These are phyloP conservation scores for Kwoniella dejecticola DNA, from an alignment of 768 basidiomycete species.

Conservation along the genomic window DNA sequence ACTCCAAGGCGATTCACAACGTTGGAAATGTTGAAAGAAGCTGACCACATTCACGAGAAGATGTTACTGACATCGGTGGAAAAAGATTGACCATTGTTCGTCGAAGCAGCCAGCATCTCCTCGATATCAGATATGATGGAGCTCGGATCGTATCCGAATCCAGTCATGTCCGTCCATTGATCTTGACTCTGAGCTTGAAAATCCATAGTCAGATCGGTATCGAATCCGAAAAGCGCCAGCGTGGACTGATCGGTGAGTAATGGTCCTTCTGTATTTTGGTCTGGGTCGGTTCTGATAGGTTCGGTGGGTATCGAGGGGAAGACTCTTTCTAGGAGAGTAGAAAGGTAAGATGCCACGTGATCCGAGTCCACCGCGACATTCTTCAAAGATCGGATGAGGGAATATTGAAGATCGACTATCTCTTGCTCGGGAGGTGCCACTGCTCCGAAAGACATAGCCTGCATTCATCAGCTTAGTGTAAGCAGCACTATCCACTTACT, in stretches of 20 bases:
- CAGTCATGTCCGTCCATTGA: constrained; percentile 3
- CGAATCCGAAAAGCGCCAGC: constrained; percentile 1
- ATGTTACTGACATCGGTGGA: too few species aligned
- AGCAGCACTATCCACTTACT: not conserved
- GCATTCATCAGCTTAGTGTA: not conserved
- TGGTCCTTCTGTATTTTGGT: not conserved
- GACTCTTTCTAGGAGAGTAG: not conserved
- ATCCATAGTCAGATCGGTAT: not conserved
- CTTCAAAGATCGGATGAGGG: not conserved
- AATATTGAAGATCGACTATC: not conserved
- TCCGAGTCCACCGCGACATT: not conserved
- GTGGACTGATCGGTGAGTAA: not conserved
- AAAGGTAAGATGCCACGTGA: constrained; percentile 1
- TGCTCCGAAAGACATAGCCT: constrained; percentile 6
- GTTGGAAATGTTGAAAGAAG: too few species aligned
- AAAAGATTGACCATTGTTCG: too few species aligned
- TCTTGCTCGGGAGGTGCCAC: constrained; percentile 5
- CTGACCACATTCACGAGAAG: too few species aligned
- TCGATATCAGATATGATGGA: constrained; percentile 3
- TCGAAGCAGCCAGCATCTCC: constrained; percentile 3
- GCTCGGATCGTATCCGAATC: constrained; percentile 1
- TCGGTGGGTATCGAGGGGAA: constrained; percentile 4
- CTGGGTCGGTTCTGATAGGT: not conserved
- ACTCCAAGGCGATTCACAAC: too few species aligned
- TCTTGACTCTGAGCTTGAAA: constrained; percentile 1